Percentiles rank a stretch among this genome's conserved stretches.
These are phyloP conservation scores for Tetrapyrgos nigripes DNA, from an alignment of 1,284 basidiomycete species.

Conservation along the genomic window DNA sequence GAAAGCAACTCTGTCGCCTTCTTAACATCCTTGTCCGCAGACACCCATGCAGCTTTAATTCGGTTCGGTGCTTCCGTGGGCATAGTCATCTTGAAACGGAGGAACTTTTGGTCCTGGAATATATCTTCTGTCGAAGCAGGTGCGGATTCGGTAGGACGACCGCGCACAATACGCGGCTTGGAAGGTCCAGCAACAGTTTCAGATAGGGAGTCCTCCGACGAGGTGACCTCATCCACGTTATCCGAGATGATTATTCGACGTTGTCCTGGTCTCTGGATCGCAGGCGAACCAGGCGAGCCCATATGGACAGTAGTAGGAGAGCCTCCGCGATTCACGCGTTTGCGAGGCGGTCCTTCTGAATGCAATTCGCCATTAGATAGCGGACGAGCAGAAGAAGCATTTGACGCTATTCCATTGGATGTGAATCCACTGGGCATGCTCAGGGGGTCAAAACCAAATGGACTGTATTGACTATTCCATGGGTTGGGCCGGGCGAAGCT, in stretches of 20 bases:
- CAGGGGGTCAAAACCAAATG: conserved; percentile 57
- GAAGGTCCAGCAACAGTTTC: conserved; percentile 46
- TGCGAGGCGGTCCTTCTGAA: conserved; percentile 68
- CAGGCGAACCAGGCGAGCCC: conserved; percentile 60
- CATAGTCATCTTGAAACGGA: conserved; percentile 65
- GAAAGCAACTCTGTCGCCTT: conserved; percentile 63
- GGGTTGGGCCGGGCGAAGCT: conserved; percentile 41
- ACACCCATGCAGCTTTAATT: conserved; percentile 68
- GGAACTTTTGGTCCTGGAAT: conserved; percentile 52
- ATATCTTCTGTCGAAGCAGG: conserved; percentile 28
- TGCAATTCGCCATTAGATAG: conserved; percentile 43
- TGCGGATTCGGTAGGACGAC: conserved; percentile 40
- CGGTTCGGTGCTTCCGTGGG: conserved; percentile 51
- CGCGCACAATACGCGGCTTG: conserved; percentile 60
- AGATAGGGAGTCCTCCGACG: conserved; percentile 19
- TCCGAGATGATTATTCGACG: conserved; percentile 48
- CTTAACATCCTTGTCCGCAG: conserved; percentile 62
- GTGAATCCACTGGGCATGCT: conserved; percentile 66
- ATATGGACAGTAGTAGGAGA: conserved; percentile 46
- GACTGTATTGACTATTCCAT: conserved; percentile 43
- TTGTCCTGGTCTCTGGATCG: conserved; percentile 56
- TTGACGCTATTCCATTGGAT: conserved; percentile 42
- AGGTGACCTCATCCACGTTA: conserved; percentile 38
- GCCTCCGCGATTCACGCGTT: conserved; percentile 63
- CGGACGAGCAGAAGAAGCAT: conserved; percentile 58